Evolutionary conservation across 805 yeast species (phyloP), one percentile per base, ranked within the genome.

Genomic region (Nakazawaea populi): DNA sequence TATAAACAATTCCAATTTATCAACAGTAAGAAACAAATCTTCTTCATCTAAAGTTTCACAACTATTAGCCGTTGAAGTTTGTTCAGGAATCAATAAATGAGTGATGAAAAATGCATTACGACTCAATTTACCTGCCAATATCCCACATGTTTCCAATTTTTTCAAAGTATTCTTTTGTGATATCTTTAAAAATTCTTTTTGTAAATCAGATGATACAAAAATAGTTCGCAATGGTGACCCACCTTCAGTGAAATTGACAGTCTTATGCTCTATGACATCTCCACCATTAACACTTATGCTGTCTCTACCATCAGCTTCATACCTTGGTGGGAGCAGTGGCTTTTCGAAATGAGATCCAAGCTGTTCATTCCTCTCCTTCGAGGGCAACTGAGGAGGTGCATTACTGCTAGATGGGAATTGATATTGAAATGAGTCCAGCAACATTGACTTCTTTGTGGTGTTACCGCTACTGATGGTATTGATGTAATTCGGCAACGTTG

Each of bases 141-240:
- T 79, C 10, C 88, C 89, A 59, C 87, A 83, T 0, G 87, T 83
- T 58, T 83, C 89, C 12, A 83, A 64, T 39, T 75, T 75, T 12
- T 63, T 64, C 1, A 44, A 28, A 1, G 89, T 83, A 58, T 83
- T 83, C 4, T 64, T 54, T 14, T 62, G 56, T 1, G 87, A 83
- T 10, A 79, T 59, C 28, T 62, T 57, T 7, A 80, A 65, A 56
- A 83, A 83, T 28, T 59, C 53, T 1, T 62, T 51, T 32, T 77
- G 69, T 18, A 83, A 64, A 29, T 64, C 63, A 0, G 62, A 48
- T 1, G 88, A 85, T 10, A 82, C 60, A 58, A 72, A 81, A 2
- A 81, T 62, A 0, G 79, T 69, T 48, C 85, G 69, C 47, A 83
- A 60, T 4, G 82, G 78, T 8, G 68, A 68, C 0, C 85, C 85